Base-by-base conservation (phyloP, 192 early-diverging fungal species). In the Linnemannia elongata region DNA sequence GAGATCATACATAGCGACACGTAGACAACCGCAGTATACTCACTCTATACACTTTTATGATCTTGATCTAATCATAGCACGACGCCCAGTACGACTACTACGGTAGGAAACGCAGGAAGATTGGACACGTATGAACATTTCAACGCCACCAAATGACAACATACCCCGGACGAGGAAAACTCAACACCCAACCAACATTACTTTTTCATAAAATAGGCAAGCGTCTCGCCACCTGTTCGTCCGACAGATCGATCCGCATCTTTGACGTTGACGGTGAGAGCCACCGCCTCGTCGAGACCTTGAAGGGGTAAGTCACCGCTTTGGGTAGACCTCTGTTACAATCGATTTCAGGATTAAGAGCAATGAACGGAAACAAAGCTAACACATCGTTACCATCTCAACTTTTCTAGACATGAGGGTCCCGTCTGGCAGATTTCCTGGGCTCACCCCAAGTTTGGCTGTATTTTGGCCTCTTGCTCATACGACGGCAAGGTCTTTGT, bases 341-440 rank as follows among this genome's bases (percentile, higher is more conserved):
- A 6, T 71, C 9, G 69, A 20, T 3, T 22, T 33, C 38, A 41
- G 38, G 41, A 20, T 22, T 20, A 52, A 17, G 2, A 33, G n/a
- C 35, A 20, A 5, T 78, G 90, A 79, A 60, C 80, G 89, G 57
- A 83, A 89, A 85, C 88, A 89, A 84, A 90, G n/a, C 55, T 36
- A 85, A 45, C 54, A 69, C 54, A 68, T 57, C 20, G 18, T 69
- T 6, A 27, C 47, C 2, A 73, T 22, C 49, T 44, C 33, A 10
- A 27, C 22, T 18, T 49, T 69, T 90, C 77, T 88, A 97, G 96
- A 47, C 98, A 99, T 88, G 94, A 96, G 68, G 98, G 97, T 33
- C 99, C 99, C 6, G 98, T 99, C n/a, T 99, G 99, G 99, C 97
- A 98, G 86, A 96, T 99, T 33, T 92, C 97, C 24, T 99, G 99